Base-by-base conservation (phyloP, 140 eudicot species). In the Oenanthe javanica region DNA sequence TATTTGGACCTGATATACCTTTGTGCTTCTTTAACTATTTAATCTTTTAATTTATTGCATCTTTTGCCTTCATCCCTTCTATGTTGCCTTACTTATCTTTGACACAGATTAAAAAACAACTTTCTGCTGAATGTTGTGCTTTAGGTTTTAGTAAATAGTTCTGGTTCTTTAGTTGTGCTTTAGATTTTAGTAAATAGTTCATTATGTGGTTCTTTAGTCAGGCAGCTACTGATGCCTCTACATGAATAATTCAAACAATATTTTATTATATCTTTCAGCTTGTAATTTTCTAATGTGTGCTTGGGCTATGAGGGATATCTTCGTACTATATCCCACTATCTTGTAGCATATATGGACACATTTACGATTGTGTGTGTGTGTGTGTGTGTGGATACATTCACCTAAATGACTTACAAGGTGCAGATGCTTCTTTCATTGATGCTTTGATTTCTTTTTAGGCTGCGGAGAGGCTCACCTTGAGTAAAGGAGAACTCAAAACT, bases 401-500 rank as follows among this genome's bases (percentile, higher is more conserved):
- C n/a, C 52, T 50, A 48, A 45, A 47, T 75, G 43, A 75, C 50
- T 27, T 14, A 3, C 48, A 14, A 63, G 18, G 47, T n/a, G 27
- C 42, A 51, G 70, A 77, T 7, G n/a, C 6, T 38, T 46, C 40
- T 75, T 83, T 40, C 38, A 10, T 15, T 80, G 74, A 11, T 63
- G 55, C 57, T 82, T 79, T 73, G 73, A 70, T 81, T 54, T 86
- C 18, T 48, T 73, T 10, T 23, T 84, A 95, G 99, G 99, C 99
- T 81, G 97, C 99, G 77, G 87, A 88, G 84, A 90, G 97, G 89
- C 96, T 95, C 36, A 79, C 88, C 74, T 86, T 50, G 50, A 93
- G 97, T 85, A 86, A 82, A 57, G 97, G 99, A 84, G 88, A 87
- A 75, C 97, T 95, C 79, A 95, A 88, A 82, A 25, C 73, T 79